Conservation (phyloP, 1,284 basidiomycete genomes). For the Rhodotorula glutinis region DNA sequence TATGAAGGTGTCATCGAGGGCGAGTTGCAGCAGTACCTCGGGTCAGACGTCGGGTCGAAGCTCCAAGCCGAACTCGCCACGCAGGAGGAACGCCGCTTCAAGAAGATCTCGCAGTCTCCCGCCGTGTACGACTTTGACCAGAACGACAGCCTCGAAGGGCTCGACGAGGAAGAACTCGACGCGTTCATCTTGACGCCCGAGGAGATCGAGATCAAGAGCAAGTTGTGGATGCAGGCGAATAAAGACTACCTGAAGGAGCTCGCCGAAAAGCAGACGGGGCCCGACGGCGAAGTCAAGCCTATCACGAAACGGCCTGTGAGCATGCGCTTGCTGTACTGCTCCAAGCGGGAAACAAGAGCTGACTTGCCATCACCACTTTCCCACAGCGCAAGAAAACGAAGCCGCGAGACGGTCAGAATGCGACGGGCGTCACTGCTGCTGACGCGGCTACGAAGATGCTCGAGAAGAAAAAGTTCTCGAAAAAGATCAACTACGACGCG, state of each 20-base stretch:
- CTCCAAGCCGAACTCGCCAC: constrained; percentile 49
- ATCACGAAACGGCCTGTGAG: constrained; percentile 46
- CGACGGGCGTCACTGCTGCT: constrained; percentile 60
- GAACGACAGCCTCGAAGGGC: constrained; percentile 56
- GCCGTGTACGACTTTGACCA: constrained; percentile 19
- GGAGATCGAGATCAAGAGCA: constrained; percentile 84
- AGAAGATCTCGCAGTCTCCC: constrained; percentile 23
- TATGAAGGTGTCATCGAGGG: constrained; percentile 38
- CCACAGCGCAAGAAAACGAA: constrained; percentile 52
- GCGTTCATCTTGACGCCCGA: constrained; percentile 72
- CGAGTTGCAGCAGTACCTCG: constrained; percentile 58
- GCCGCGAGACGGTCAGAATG: constrained; percentile 68
- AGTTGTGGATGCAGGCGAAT: constrained; percentile 96
- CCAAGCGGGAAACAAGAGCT: constrained; percentile 20
- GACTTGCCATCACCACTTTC: constrained; percentile 25
- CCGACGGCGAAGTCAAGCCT: constrained; percentile 58
- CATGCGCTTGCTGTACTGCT: neutral
- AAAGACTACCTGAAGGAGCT: constrained; percentile 86
- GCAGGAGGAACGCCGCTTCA: constrained; percentile 30
- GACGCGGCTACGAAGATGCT: constrained; percentile 75
- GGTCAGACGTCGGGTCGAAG: constrained; percentile 58
- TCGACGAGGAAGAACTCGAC: constrained; percentile 93
- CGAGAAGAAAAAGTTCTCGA: constrained; percentile 75
- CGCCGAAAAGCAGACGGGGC: constrained; percentile 64
- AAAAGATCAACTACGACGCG: constrained; percentile 83